Conservation (phyloP, 2,329 filamentous ascomycete species). For the Diaporthe vexans region DNA sequence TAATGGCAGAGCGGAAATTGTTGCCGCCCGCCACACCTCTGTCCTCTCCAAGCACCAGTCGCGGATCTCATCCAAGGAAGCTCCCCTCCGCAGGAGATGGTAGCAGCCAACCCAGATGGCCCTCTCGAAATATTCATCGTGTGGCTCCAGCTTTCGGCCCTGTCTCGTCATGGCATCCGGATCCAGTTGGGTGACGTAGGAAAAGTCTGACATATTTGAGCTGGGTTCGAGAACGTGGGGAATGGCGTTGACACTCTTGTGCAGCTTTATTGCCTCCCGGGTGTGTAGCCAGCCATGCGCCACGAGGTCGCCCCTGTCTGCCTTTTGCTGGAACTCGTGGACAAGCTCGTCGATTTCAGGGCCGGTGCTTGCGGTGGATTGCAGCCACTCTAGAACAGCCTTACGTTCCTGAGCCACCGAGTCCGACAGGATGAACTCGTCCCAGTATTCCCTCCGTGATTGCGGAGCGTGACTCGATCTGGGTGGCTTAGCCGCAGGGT, state of each 20-base stretch:
- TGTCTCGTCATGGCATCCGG: constrained; percentile 91
- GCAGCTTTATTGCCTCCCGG: constrained; percentile 87
- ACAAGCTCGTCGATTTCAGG: constrained; percentile 83
- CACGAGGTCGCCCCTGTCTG: constrained; percentile 85
- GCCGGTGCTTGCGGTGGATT: constrained; percentile 79
- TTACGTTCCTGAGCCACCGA: constrained; percentile 82
- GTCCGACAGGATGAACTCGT: constrained; percentile 81
- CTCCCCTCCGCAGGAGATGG: constrained; percentile 91
- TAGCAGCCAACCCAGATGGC: constrained; percentile 96
- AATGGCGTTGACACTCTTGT: constrained; percentile 83
- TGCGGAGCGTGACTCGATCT: constrained; percentile 45
- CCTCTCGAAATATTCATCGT: constrained; percentile 90
- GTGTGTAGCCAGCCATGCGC: constrained; percentile 94
- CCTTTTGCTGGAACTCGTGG: constrained; percentile 80
- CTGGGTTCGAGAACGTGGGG: constrained; percentile 75
- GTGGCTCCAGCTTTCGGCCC: constrained; percentile 79
- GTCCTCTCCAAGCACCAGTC: constrained; percentile 90
- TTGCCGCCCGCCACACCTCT: constrained; percentile 90
- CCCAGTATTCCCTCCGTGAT: constrained; percentile 64
- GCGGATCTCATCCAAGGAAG: constrained; percentile 78
- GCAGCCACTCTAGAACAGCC: constrained; percentile 87
- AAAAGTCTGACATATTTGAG: constrained; percentile 69
- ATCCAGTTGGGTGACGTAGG: constrained; percentile 86
- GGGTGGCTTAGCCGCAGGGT: constrained; percentile 48
- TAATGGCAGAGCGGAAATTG: constrained; percentile 80